Evolutionary conservation across 2,329 filamentous ascomycete species (phyloP), one percentile per base, ranked within the genome.

Genomic region (Verticillium albo-atrum): DNA sequence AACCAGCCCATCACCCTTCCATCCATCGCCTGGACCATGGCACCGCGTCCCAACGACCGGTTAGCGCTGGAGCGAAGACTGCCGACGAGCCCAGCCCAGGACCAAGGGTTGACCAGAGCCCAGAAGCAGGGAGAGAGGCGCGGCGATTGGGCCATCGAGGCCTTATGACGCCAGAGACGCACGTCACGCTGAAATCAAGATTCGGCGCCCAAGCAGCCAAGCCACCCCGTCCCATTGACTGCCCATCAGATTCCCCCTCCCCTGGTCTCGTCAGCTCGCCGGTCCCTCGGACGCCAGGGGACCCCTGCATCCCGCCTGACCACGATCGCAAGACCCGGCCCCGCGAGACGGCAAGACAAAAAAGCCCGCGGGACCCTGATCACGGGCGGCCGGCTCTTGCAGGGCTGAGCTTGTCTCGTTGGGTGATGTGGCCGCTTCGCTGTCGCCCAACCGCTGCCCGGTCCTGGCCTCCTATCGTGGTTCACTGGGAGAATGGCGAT

Each of bases 371-470:
- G 35, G 27, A 58, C 62, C 62, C 62, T 59, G 60, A 47, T n/a
- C 34, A 56, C 35, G 30, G 28, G 26, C 20, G 32, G 32, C 30
- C 35, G 30, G 56, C 54, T 56, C 58, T 58, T 56, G 57, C 62
- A 64, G 62, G 61, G 62, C 62, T 64, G 62, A 63, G 61, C 62
- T 59, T 64, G 62, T 59, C 53, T 59, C 52, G 58, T 64, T 63
- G 61, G 62, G 59, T 64, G 61, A 62, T 61, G 56, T 64, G 62
- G 62, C 61, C 59, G 53, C 54, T 47, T 60, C 57, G 42, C 42
- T 47, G 42, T 47, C 42, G 42, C 42, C 42, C 42, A 47, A 47
- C 42, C n/a, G 42, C 10, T 47, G 42, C 42, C 42, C 20, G 42
- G 42, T 23, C 9, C n/a, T 14, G 20, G 20, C 42, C 42, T n/a